phyloP scores from a whole-genome alignment of 768 basidiomycete species.

The Leccinum subgranulosum region DNA sequence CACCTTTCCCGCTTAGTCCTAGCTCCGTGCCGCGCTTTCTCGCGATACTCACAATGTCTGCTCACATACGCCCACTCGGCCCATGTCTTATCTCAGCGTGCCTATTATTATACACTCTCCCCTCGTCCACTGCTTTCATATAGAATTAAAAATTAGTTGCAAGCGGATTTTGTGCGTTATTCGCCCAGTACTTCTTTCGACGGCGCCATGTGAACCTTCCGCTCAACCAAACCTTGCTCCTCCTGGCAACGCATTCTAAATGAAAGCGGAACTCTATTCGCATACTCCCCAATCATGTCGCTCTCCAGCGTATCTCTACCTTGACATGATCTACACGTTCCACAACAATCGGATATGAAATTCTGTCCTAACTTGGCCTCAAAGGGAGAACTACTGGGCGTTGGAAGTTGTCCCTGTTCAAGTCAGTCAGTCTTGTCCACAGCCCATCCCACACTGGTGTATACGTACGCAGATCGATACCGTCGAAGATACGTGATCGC shows the following conservation, averaged over 20 bases:
- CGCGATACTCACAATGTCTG: constrained; percentile 6
- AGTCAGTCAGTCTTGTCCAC: constrained; percentile 11
- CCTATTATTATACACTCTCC: constrained; percentile 30
- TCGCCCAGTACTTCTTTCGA: constrained; percentile 7
- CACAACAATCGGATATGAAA: constrained; percentile 30
- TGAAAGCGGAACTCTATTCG: constrained; percentile 28
- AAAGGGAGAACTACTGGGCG: constrained; percentile 65
- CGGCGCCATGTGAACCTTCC: constrained; percentile 18
- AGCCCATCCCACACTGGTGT: constrained; percentile 1
- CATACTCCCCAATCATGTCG: constrained; percentile 4
- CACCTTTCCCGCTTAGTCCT: constrained; percentile 7
- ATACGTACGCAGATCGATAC: constrained; percentile 83
- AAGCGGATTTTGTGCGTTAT: constrained; percentile 28
- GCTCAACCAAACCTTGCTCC: constrained; percentile 11
- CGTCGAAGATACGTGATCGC: constrained; percentile 89
- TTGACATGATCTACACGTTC: constrained; percentile 26
- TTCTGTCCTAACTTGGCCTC: constrained; percentile 37
- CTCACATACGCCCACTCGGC: constrained; percentile 8
- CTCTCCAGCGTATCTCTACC: constrained; percentile 12
- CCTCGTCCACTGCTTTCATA: constrained; percentile 20
- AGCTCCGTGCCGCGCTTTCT: constrained; percentile 14
- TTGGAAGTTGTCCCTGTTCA: constrained; percentile 59
- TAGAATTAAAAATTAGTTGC: background rate
- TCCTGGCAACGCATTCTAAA: constrained; percentile 31
- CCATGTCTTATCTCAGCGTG: constrained; percentile 27